Evolutionary conservation across 148 eudicot species (phyloP).

Genomic region (Chenopodium album): DNA sequence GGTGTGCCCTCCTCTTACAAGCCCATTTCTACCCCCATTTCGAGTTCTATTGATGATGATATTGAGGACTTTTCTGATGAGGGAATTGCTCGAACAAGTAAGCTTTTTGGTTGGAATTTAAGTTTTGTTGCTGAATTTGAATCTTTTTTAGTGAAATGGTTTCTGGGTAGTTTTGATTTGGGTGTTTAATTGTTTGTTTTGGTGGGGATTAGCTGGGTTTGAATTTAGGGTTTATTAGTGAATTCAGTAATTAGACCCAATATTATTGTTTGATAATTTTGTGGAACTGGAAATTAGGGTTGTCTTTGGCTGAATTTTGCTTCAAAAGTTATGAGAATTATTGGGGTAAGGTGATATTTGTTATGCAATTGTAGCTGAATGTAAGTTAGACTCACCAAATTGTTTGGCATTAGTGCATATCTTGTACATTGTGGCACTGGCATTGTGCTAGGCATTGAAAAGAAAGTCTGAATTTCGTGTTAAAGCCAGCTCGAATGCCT

Average conservation of each 20-base stretch:
- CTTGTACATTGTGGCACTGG: background rate
- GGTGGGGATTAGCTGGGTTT: background rate
- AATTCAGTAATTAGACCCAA: too few species aligned
- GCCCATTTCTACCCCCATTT: constrained; percentile 18
- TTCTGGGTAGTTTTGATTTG: background rate
- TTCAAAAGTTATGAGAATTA: background rate
- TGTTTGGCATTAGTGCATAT: background rate
- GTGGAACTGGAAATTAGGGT: background rate
- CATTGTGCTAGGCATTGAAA: background rate
- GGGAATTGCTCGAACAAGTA: constrained; percentile 41
- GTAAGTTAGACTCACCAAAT: background rate
- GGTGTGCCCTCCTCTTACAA: constrained; percentile 34
- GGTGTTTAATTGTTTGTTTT: background rate
- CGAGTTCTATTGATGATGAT: constrained; percentile 49
- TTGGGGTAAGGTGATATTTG: background rate
- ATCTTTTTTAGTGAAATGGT: background rate
- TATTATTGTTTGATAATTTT: too few species aligned
- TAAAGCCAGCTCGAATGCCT: too few species aligned
- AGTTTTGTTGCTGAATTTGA: background rate
- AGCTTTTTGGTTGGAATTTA: constrained; percentile 17
- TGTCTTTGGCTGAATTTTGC: background rate
- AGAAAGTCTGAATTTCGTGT: background rate
- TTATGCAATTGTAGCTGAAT: background rate
- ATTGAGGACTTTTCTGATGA: constrained; percentile 79
- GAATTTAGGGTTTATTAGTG: background rate